Conservation (phyloP, 2,329 filamentous ascomycete species). For the Phialemoniopsis sp. region DNA sequence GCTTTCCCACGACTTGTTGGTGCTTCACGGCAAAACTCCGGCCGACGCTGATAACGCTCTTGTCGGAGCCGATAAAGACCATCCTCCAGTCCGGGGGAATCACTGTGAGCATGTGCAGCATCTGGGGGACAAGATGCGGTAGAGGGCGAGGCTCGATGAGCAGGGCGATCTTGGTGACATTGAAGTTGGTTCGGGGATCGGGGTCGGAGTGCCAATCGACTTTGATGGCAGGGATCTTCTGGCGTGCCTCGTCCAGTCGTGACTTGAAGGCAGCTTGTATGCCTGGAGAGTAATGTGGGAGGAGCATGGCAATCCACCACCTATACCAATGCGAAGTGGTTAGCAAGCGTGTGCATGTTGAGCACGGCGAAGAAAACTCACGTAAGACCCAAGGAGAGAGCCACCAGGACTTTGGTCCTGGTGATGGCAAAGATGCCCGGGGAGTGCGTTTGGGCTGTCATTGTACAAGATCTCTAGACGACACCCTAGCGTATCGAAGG, state of each 20-base stretch:
- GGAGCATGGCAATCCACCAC: constrained; percentile 40
- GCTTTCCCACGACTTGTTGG: constrained; percentile 45
- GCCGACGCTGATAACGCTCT: constrained; percentile 39
- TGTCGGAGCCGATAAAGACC: constrained; percentile 44
- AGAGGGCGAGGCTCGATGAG: constrained; percentile 45
- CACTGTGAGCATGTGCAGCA: constrained; percentile 47
- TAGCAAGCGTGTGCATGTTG: neutral
- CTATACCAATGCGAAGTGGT: too few relatives aligned
- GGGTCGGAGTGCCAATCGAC: constrained; percentile 29
- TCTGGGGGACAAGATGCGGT: constrained; percentile 42
- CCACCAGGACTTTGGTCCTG: constrained; percentile 26
- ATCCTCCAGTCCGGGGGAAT: constrained; percentile 52
- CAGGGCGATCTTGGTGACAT: constrained; percentile 46
- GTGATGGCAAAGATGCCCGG: constrained; percentile 23
- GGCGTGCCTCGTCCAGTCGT: constrained; percentile 31
- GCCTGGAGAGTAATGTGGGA: constrained; percentile 38
- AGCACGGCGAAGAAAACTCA: constrained; percentile 16
- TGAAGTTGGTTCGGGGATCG: constrained; percentile 31
- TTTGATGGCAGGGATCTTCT: constrained; percentile 32
- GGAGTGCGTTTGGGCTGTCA: constrained; percentile 12
- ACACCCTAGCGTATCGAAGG: neutral
- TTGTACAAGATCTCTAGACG: constrained; percentile 4
- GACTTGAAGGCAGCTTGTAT: constrained; percentile 31
- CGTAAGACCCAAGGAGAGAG: constrained; percentile 30
- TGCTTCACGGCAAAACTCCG: constrained; percentile 41